Evolutionary conservation across 2,329 filamentous ascomycete species (phyloP), one percentile per base, ranked within the genome.

Genomic region (Chrysosporium keratinophilum): DNA sequence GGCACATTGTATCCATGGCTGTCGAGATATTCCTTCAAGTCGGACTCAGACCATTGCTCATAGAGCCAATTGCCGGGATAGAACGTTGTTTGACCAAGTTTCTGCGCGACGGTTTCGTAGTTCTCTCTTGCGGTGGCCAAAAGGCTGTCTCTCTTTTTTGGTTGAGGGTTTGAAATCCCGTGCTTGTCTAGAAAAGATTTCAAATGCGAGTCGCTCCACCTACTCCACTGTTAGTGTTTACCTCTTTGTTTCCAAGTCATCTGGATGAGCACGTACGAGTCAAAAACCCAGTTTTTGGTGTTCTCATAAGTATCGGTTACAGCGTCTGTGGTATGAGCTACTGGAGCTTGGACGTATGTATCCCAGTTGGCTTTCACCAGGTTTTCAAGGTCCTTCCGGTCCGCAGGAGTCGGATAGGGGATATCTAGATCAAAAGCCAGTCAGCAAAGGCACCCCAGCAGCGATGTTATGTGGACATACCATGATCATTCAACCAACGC

Each of bases 41-140:
- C 91, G 60, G 90, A 96, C 60, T 95, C 87, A 50, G 87, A 84
- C 93, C 93, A 98, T 6, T 84, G 78, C 57, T 83, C 79, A 67
- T 96, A 98, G 42, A 97, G 75, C 93, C 93, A 97, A 73, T 96
- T 82, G 39, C 93, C 93, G 34, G 93, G 93, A 66, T 97, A 97
- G n/a, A 82, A 74, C 50, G 81, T 74, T 12, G 88, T 85, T 71
- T 96, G 85, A 57, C 87, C 87, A 53, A 77, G 69, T 69, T 83
- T 84, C 70, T 88, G 83, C 14, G 91, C 88, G 54, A 83, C 72
- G 1, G 79, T 72, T 62, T 95, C 87, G 66, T 95, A 97, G 71
- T 82, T 90, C 59, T 85, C 78, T 58, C 91, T 88, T 56, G 83
- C 81, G 63, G 87, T 81, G 62, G 85, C 79, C 60, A 97, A 77